Conservation (phyloP, 805 yeast genomes). For the Metschnikowia henanensis region DNA sequence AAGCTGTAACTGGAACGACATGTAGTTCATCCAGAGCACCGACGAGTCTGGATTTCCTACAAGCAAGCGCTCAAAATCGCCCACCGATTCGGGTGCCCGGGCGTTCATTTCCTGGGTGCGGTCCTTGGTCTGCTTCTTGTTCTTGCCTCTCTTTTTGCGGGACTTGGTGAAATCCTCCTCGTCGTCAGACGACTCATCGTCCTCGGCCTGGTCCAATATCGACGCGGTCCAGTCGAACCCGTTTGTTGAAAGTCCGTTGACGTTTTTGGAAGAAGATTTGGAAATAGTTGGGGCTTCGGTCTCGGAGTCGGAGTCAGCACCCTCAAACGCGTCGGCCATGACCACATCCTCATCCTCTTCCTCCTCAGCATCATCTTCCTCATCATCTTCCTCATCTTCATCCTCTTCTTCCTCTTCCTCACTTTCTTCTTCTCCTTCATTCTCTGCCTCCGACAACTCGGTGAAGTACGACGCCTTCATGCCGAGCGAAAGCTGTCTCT, state of each 20-base stretch:
- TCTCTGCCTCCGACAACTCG: constrained; percentile 15
- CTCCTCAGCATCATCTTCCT: neutral
- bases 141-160: constrained; percentile 46
- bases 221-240: constrained; percentile 98
- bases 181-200: constrained; percentile 51
- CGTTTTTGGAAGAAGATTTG: constrained; percentile 17
- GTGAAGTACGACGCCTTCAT: constrained; percentile 91
- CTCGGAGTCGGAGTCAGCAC: constrained; percentile 25
- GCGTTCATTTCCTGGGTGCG: constrained; percentile 81
- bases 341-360: constrained; percentile 33
- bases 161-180: constrained; percentile 58
- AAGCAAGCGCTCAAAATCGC: constrained; percentile 89
- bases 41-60: constrained; percentile 95
- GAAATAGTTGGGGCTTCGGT: constrained; percentile 22
- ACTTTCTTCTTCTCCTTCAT: neutral
- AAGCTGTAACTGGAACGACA: constrained; percentile 95
- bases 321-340: constrained; percentile 36
- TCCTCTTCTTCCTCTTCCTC: constrained; percentile 27
- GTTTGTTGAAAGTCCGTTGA: constrained; percentile 70
- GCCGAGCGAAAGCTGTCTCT: constrained; percentile 81
- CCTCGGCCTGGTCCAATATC: constrained; percentile 77
- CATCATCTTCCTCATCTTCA: constrained; percentile 2
- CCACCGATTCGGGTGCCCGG: constrained; percentile 86
- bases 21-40: constrained; percentile 93
- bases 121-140: constrained; percentile 62